Evolutionary conservation across 1,284 basidiomycete genomes (phyloP).

Genomic region (Uromyces viciae-fabae): DNA sequence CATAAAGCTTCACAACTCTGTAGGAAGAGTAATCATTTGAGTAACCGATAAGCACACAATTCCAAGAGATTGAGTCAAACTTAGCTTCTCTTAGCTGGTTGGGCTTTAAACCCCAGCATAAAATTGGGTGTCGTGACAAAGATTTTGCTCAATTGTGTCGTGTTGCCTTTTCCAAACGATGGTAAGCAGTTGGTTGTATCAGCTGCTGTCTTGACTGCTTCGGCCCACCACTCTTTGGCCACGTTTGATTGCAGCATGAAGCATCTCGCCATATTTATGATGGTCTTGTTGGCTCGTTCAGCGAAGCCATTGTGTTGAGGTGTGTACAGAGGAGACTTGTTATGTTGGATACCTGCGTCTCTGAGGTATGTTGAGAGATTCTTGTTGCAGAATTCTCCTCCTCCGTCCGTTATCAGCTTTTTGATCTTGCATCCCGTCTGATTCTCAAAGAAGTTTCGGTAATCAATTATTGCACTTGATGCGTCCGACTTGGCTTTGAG

Average conservation of each 20-base stretch:
- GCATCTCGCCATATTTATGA: conserved; percentile 1
- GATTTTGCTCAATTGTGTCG: too few species aligned
- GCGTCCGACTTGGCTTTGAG: neutral
- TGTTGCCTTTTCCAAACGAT: neutral
- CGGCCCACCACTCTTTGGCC: neutral
- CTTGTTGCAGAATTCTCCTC: neutral
- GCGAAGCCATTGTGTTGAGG: neutral
- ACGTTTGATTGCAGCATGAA: neutral
- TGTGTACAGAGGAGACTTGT: too few species aligned
- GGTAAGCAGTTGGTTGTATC: neutral
- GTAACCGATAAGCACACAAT: too few species aligned
- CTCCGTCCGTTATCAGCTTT: neutral
- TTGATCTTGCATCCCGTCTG: neutral
- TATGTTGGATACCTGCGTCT: neutral
- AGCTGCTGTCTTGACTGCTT: neutral
- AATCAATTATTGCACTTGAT: neutral
- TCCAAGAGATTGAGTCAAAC: too few species aligned
- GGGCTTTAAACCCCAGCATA: too few species aligned
- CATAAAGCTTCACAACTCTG: too few species aligned
- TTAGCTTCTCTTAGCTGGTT: too few species aligned
- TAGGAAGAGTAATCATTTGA: too few species aligned
- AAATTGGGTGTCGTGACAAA: too few species aligned
- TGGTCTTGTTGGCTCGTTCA: neutral
- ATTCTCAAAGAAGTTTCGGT: neutral
- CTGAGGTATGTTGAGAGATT: neutral